Evolutionary conservation across 805 yeast species (phyloP).

Genomic region (Yamadazyma philogaea): DNA sequence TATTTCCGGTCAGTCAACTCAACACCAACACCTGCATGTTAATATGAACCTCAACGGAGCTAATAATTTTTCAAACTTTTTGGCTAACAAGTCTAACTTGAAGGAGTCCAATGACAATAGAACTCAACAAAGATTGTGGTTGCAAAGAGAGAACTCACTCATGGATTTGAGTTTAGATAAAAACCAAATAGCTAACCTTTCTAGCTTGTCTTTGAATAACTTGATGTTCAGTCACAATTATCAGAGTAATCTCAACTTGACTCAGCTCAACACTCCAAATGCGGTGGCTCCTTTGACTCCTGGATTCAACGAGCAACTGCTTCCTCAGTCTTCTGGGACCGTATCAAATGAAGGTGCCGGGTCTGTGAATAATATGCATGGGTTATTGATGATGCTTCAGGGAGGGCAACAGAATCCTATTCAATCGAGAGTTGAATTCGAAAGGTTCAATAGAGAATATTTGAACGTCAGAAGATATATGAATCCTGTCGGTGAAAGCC

Average conservation of each 20-base stretch:
- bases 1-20: background rate
- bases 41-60: constrained; percentile 19
- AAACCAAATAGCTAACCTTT: constrained; percentile 30
- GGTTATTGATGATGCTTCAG: constrained; percentile 27
- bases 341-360: constrained; percentile 6
- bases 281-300: constrained; percentile 9
- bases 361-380: constrained; percentile 22
- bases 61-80: constrained; percentile 31
- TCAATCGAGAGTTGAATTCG: constrained; percentile 71
- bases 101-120: constrained; percentile 29
- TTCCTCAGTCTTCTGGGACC: background rate
- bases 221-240: constrained; percentile 36
- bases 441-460: constrained; percentile 71
- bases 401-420: constrained; percentile 44
- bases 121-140: constrained; percentile 82
- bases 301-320: constrained; percentile 2
- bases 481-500: constrained; percentile 67
- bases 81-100: constrained; percentile 13
- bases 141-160: constrained; percentile 72
- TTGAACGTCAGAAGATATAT: constrained; percentile 62
- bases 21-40: background rate
- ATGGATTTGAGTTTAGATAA: constrained; percentile 50
- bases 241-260: constrained; percentile 21
- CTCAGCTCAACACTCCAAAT: constrained; percentile 13
- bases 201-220: constrained; percentile 37